A percentile compares a stretch with the other conserved stretches of the same genome.
Evolutionary conservation across 2,329 filamentous ascomycete genomes (phyloP).

Genomic region (Ophiocordyceps camponoti-rufipedis): DNA sequence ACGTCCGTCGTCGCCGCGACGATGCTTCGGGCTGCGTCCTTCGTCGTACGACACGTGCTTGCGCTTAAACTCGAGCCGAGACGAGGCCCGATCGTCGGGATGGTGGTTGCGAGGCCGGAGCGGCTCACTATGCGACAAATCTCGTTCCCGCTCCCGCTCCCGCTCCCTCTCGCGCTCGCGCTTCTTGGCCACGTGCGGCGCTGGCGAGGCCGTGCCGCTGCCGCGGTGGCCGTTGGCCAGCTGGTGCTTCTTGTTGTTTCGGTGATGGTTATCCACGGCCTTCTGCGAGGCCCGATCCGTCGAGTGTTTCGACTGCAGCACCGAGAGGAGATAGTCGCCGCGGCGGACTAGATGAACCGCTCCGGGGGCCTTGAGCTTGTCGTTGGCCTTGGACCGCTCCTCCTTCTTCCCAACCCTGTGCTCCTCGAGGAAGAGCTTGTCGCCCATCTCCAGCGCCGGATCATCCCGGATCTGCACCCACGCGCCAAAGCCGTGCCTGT

Average conservation of each 20-base stretch:
- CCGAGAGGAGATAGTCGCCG: constrained; percentile 88
- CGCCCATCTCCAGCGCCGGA: constrained; percentile 60
- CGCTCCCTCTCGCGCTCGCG: constrained; percentile 21
- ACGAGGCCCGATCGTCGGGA: constrained; percentile 30
- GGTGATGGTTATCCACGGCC: constrained; percentile 80
- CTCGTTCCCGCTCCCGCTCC: constrained; percentile 28
- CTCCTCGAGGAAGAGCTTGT: constrained; percentile 94
- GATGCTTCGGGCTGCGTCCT: constrained; percentile 22
- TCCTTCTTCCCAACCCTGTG: constrained; percentile 97
- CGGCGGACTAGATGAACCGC: constrained; percentile 91
- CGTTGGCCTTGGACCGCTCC: constrained; percentile 62
- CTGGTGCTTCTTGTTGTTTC: constrained; percentile 68
- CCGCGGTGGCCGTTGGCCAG: constrained; percentile 42
- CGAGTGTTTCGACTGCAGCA: constrained; percentile 71
- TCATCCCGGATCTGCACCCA: constrained; percentile 94
- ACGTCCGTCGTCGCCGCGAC: constrained; percentile 20
- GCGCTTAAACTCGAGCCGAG: constrained; percentile 38
- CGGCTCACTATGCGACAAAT: constrained; percentile 26
- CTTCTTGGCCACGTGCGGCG: constrained; percentile 28
- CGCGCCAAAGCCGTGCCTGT: constrained; percentile 84
- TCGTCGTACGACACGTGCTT: constrained; percentile 37
- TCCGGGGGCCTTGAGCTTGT: constrained; percentile 79
- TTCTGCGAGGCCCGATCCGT: constrained; percentile 59
- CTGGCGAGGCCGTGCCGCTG: constrained; percentile 53
- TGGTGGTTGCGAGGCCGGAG: constrained; percentile 28